Conservation (phyloP, 495 filamentous ascomycete genomes). For the Elaphomyces granulatus region DNA sequence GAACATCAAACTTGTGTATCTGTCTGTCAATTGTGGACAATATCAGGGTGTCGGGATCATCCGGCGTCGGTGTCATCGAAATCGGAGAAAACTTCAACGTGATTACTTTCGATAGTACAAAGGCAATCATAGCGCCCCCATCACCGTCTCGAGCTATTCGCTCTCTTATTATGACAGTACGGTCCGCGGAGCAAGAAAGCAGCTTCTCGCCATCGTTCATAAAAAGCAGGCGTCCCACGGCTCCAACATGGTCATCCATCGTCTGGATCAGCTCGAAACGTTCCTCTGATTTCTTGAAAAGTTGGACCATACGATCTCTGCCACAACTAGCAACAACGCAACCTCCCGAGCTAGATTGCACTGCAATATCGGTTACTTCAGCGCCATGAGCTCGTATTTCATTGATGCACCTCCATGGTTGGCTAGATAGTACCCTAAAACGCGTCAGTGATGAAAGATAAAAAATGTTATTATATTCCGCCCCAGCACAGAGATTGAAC, state of each 20-base stretch:
- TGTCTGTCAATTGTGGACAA: slow-evolving; percentile 76
- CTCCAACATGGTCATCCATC: slow-evolving; percentile 63
- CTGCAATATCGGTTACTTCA: slow-evolving; percentile 71
- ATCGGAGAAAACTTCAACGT: slow-evolving; percentile 74
- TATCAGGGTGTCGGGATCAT: slow-evolving; percentile 44
- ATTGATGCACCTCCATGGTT: slow-evolving; percentile 37
- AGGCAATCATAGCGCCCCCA: slow-evolving; percentile 54
- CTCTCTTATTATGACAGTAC: slow-evolving; percentile 66
- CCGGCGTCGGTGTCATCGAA: slow-evolving; percentile 56
- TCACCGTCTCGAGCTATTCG: slow-evolving; percentile 51
- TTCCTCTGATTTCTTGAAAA: slow-evolving; percentile 49
- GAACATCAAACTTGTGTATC: slow-evolving; percentile 59
- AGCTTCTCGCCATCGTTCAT: slow-evolving; percentile 50
- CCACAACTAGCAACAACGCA: slow-evolving; percentile 63
- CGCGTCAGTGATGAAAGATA: slow-evolving; percentile 9
- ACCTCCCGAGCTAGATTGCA: slow-evolving; percentile 26
- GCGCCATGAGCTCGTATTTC: slow-evolving; percentile 72
- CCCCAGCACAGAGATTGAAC: slow-evolving; percentile 6
- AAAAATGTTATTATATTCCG: slow-evolving; percentile 4
- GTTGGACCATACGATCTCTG: slow-evolving; percentile 77
- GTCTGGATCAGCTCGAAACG: slow-evolving; percentile 53
- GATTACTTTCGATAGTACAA: slow-evolving; percentile 57
- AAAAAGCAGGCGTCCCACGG: slow-evolving; percentile 49
- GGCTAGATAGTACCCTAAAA: slow-evolving; percentile 29
- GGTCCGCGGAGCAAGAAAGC: slow-evolving; percentile 77